Evolutionary conservation across 1,284 basidiomycete genomes (phyloP).

Genomic region (Xerocomus nothofagi): DNA sequence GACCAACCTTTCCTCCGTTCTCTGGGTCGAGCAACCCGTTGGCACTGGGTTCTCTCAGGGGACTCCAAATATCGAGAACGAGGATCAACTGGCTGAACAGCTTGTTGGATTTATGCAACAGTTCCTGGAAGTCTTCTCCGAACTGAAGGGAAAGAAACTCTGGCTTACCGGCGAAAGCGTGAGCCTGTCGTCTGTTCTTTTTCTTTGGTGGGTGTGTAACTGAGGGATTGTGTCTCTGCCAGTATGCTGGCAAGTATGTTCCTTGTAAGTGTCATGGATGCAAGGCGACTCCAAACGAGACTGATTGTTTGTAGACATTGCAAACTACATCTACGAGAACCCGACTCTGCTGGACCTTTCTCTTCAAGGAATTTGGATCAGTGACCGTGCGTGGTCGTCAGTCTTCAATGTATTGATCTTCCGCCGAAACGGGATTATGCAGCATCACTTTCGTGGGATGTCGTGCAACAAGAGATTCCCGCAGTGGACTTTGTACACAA

Average conservation of each 20-base stretch:
- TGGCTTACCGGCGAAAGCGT: slow-evolving; percentile 74
- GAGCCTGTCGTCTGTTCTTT: slow-evolving; percentile 27
- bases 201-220: not conserved
- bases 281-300: not conserved
- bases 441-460: slow-evolving; percentile 59
- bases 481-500: slow-evolving; percentile 71
- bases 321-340: slow-evolving; percentile 68
- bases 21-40: slow-evolving; percentile 84
- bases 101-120: slow-evolving; percentile 63
- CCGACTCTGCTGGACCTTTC: slow-evolving; percentile 52
- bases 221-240: not conserved
- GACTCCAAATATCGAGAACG: slow-evolving; percentile 65
- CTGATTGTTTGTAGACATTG: slow-evolving; percentile 53
- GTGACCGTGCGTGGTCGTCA: slow-evolving; percentile 53
- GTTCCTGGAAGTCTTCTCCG: slow-evolving; percentile 70
- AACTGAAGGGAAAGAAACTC: slow-evolving; percentile 68
- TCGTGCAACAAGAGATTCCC: slow-evolving; percentile 66
- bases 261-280: slow-evolving; percentile 38
- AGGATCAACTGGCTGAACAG: slow-evolving; percentile 58
- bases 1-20: slow-evolving; percentile 78
- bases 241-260: slow-evolving; percentile 66
- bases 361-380: slow-evolving; percentile 71
- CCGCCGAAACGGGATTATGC: not conserved
- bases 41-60: slow-evolving; percentile 83
- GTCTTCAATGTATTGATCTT: not conserved